A percentile compares a stretch with the other conserved stretches of the same genome.
Conservation (phyloP, 1,284 basidiomycete species). For the Ustilago shanxiensis region DNA sequence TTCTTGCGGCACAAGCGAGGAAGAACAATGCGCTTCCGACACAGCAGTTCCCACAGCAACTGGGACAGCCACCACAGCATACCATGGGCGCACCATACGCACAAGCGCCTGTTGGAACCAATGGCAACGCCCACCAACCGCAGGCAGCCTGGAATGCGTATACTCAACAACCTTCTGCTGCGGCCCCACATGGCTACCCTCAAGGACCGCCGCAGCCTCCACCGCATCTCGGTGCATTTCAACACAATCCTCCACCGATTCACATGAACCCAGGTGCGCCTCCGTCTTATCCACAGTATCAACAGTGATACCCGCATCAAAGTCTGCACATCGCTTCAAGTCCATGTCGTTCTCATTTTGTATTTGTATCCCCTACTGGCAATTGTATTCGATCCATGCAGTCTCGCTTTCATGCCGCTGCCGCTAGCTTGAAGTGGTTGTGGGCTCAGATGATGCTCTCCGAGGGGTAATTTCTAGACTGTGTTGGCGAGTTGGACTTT, state of each 20-base stretch:
- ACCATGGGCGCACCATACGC: conserved; percentile 14
- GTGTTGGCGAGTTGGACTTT: not conserved
- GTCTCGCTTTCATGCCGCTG: not conserved
- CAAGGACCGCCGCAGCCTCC: conserved; percentile 17
- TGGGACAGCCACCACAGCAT: conserved; percentile 8
- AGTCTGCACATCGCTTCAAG: not conserved
- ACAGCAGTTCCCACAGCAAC: conserved; percentile 29
- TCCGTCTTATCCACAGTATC: conserved; percentile 32
- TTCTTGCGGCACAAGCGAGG: conserved; percentile 92
- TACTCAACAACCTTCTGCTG: conserved; percentile 11
- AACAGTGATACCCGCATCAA: conserved; percentile 3
- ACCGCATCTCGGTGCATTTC: conserved; percentile 12
- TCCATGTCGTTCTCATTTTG: conserved; percentile 4
- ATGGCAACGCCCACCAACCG: conserved; percentile 2
- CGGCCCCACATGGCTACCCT: conserved; percentile 1
- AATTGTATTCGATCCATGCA: conserved; percentile 4
- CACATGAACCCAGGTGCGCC: conserved; percentile 32
- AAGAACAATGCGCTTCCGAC: conserved; percentile 88
- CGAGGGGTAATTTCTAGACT: not conserved
- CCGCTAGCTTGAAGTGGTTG: too few relatives aligned
- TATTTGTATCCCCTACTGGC: conserved; percentile 23
- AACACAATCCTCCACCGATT: conserved; percentile 24
- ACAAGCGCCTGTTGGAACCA: conserved; percentile 4
- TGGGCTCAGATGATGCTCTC: not conserved
- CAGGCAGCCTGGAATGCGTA: conserved; percentile 22